Percentiles rank a stretch among this genome's conserved stretches.
These are phyloP conservation scores for Kingdonia uniflora DNA, from an alignment of 164 flowering plant species.

Conservation along the genomic window DNA sequence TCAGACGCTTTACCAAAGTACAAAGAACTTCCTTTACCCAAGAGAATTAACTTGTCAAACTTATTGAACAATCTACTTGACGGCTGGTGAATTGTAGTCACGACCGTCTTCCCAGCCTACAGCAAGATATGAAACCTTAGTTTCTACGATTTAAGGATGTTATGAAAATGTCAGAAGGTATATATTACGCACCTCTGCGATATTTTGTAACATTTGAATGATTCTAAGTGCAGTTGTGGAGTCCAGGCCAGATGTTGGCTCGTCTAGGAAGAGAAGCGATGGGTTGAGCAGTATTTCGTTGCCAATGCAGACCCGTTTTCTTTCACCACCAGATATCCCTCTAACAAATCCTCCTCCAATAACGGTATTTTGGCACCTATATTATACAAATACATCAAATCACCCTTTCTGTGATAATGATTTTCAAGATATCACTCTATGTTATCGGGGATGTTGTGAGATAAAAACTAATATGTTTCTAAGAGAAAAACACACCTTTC, in stretches of 20 bases:
- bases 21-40: constrained; percentile 7
- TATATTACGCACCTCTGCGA: constrained; percentile 61
- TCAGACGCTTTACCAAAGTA: constrained; percentile 8
- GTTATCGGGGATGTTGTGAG: constrained; percentile 5
- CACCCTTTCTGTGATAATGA: no score
- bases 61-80: constrained; percentile 13
- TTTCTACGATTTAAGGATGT: no score
- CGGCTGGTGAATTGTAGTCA: constrained; percentile 13
- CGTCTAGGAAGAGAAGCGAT: constrained; percentile 84
- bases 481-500: no score
- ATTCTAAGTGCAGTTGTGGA: constrained; percentile 90
- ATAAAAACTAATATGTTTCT: no score
- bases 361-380: constrained; percentile 90
- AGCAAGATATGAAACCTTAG: no score
- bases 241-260: constrained; percentile 97
- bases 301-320: constrained; percentile 92
- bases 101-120: constrained; percentile 4
- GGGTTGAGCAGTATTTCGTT: constrained; percentile 90
- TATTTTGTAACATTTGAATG: constrained; percentile 70
- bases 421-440: no score
- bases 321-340: constrained; percentile 98
- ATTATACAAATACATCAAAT: no score
- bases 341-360: constrained; percentile 90
- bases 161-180: no score
- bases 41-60: constrained; percentile 9